Percentiles rank a stretch among this genome's conserved stretches.
These are phyloP conservation scores for Fusarium sp. DNA, from an alignment of 2,329 filamentous ascomycete species.

Conservation along the genomic window DNA sequence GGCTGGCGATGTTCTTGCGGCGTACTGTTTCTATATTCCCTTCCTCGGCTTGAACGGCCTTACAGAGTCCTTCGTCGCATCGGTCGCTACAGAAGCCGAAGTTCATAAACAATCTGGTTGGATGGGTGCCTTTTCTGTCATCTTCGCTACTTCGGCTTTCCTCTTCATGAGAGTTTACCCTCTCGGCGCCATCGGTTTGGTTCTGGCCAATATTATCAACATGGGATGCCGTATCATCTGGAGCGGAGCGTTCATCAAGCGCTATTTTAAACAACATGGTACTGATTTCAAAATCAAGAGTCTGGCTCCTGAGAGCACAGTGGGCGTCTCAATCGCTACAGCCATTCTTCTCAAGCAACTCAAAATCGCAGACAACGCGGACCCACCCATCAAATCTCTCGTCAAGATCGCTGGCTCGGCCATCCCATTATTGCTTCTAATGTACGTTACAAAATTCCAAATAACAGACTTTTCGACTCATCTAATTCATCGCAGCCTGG, in stretches of 20 bases:
- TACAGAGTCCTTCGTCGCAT: slow-evolving; percentile 90
- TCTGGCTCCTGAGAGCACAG: slow-evolving; percentile 46
- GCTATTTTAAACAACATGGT: slow-evolving; percentile 67
- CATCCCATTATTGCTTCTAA: slow-evolving; percentile 62
- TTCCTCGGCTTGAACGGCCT: slow-evolving; percentile 92
- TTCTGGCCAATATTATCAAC: slow-evolving; percentile 88
- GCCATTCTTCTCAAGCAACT: slow-evolving; percentile 45
- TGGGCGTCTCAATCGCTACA: slow-evolving; percentile 46
- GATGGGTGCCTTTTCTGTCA: slow-evolving; percentile 85
- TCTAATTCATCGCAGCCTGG: slow-evolving; percentile 57
- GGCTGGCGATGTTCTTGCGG: slow-evolving; percentile 77
- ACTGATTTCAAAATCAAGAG: slow-evolving; percentile 45
- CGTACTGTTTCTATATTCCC: slow-evolving; percentile 93
- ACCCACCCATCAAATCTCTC: slow-evolving; percentile 51
- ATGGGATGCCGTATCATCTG: slow-evolving; percentile 88
- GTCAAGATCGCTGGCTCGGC: slow-evolving; percentile 62
- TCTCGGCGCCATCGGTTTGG: slow-evolving; percentile 82
- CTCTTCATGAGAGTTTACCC: slow-evolving; percentile 75
- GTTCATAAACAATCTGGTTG: slow-evolving; percentile 81
- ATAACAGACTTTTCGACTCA: slow-evolving; percentile 28
- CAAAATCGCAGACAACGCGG: slow-evolving; percentile 38
- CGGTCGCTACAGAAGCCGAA: slow-evolving; percentile 80
- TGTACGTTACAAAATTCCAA: slow-evolving; percentile 64
- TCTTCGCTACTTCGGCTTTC: slow-evolving; percentile 80
- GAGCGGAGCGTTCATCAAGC: slow-evolving; percentile 77